phyloP scores from a whole-genome alignment of 441 rosid species.

The Brassica hybrid region DNA sequence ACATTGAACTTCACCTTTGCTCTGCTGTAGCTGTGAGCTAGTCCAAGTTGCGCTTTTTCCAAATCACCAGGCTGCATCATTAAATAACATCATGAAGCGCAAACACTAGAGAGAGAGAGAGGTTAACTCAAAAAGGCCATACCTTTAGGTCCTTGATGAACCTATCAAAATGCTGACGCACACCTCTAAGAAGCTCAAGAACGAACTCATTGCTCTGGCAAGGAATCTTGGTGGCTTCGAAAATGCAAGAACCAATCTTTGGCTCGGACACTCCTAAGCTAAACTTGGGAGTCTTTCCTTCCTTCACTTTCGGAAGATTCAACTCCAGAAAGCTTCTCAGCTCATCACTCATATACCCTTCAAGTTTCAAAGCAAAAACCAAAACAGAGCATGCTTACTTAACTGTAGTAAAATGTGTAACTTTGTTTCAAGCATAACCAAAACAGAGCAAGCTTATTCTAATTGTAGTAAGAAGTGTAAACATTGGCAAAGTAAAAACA shows the following conservation, averaged over 20 bases:
- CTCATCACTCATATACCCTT: slow-evolving; percentile 86
- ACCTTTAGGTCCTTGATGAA: slow-evolving; percentile 92
- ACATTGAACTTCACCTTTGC: slow-evolving; percentile 95
- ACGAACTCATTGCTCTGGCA: slow-evolving; percentile 85
- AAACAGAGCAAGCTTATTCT: neutral
- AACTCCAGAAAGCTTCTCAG: slow-evolving; percentile 80
- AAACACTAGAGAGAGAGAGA: neutral
- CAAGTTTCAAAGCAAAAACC: neutral
- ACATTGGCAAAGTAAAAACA: neutral
- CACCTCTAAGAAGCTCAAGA: slow-evolving; percentile 86
- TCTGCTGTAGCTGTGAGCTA: slow-evolving; percentile 91
- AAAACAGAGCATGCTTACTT: slow-evolving; percentile 1
- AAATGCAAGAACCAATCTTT: slow-evolving; percentile 80
- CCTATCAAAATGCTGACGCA: slow-evolving; percentile 73
- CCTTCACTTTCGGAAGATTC: slow-evolving; percentile 86
- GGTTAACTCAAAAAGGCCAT: slow-evolving; percentile 20
- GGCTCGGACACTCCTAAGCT: slow-evolving; percentile 87
- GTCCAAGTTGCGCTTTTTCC: slow-evolving; percentile 90
- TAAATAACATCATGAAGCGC: neutral
- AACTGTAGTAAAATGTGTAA: neutral
- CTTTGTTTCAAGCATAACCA: neutral
- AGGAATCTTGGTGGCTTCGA: slow-evolving; percentile 73
- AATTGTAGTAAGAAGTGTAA: neutral
- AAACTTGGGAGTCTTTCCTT: slow-evolving; percentile 77
- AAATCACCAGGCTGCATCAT: slow-evolving; percentile 72